A percentile compares a stretch with the other conserved stretches of the same genome.
phyloP scores from a whole-genome alignment of 2,329 filamentous ascomycete genomes.

The Cercospora nicotianae region DNA sequence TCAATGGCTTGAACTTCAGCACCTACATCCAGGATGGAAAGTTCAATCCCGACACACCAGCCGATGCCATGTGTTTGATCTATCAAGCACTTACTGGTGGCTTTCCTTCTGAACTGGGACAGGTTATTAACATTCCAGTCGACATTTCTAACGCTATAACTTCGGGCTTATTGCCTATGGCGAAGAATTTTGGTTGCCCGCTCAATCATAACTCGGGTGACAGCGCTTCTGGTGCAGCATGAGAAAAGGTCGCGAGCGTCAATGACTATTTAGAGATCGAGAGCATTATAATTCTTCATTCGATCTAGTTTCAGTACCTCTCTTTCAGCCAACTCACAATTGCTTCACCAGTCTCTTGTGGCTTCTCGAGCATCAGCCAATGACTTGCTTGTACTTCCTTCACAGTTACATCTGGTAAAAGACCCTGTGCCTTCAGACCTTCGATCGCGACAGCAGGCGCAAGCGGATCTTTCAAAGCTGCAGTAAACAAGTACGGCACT shows the following conservation, averaged over 20 bases:
- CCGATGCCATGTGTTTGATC: conserved; percentile 41
- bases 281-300: neutral
- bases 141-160: conserved; percentile 8
- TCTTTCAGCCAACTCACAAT: conserved; percentile 15
- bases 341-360: conserved; percentile 27
- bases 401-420: conserved; percentile 31
- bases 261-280: neutral
- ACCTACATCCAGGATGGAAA: conserved; percentile 42
- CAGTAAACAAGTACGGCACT: conserved; percentile 40
- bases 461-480: conserved; percentile 32
- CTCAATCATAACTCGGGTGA: conserved; percentile 21
- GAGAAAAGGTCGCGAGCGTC: neutral
- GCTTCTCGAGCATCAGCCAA: conserved; percentile 40
- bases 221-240: conserved; percentile 11
- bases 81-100: conserved; percentile 40
- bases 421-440: conserved; percentile 17
- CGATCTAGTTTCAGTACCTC: neutral
- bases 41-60: conserved; percentile 32
- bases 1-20: conserved; percentile 34
- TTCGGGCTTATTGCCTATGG: conserved; percentile 10
- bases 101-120: conserved; percentile 19
- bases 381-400: conserved; percentile 38
- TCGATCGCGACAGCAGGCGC: conserved; percentile 25
- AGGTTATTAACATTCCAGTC: conserved; percentile 22
- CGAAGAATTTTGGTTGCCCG: conserved; percentile 22